Evolutionary conservation across 2,329 filamentous ascomycete species (phyloP).

Genomic region (Dactylonectria macrodidyma): DNA sequence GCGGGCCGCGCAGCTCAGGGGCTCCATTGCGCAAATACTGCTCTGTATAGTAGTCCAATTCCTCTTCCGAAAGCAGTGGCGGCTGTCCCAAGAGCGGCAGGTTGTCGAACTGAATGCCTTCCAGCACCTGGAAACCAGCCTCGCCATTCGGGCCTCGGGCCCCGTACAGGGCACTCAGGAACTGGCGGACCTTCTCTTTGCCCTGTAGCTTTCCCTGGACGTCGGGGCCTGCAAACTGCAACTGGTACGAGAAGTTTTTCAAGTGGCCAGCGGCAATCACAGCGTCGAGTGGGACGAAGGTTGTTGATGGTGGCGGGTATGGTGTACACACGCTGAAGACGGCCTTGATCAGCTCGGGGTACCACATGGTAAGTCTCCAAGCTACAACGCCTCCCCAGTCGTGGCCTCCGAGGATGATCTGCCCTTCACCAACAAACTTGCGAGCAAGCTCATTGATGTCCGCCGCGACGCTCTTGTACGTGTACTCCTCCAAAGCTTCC

Average conservation of each 20-base stretch:
- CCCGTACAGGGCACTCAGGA: conserved; percentile 81
- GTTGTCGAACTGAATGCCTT: conserved; percentile 76
- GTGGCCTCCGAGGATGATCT: conserved; percentile 88
- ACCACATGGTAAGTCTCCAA: conserved; percentile 81
- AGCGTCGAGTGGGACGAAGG: conserved; percentile 71
- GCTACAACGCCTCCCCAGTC: conserved; percentile 91
- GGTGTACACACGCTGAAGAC: conserved; percentile 89
- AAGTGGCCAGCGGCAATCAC: conserved; percentile 68
- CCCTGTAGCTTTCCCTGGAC: conserved; percentile 72
- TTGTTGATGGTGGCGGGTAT: conserved; percentile 69
- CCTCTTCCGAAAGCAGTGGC: conserved; percentile 75
- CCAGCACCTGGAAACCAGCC: conserved; percentile 68
- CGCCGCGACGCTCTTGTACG: conserved; percentile 78
- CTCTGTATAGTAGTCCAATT: conserved; percentile 82
- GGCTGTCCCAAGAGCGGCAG: conserved; percentile 70
- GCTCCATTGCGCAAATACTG: conserved; percentile 74
- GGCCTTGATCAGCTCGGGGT: conserved; percentile 79
- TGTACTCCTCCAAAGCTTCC: conserved; percentile 73
- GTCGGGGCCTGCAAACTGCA: conserved; percentile 81
- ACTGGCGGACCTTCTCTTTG: conserved; percentile 75
- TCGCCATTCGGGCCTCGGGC: conserved; percentile 71
- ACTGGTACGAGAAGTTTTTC: conserved; percentile 86
- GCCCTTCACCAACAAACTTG: conserved; percentile 63
- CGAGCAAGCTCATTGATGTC: conserved; percentile 82
- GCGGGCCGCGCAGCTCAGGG: conserved; percentile 80